These are phyloP conservation scores for Penicillium sp. DNA, from an alignment of 2,329 filamentous ascomycete species.

Conservation along the genomic window DNA sequence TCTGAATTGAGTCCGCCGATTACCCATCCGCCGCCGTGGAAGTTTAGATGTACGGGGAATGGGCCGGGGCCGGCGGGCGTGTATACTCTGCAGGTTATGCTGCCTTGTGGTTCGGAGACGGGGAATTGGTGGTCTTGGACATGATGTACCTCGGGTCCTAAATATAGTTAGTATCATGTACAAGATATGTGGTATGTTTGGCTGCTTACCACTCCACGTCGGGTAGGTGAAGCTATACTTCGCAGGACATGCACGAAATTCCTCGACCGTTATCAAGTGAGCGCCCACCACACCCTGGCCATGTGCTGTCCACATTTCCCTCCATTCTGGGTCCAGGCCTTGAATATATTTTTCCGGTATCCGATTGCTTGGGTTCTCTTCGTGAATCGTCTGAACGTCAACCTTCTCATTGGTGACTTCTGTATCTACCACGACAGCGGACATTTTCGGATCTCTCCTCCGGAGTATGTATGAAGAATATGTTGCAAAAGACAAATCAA, in stretches of 20 bases:
- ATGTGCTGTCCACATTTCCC: constrained; percentile 24
- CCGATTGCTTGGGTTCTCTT: not conserved
- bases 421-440: not conserved
- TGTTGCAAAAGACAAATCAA: not conserved
- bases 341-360: constrained; percentile 17
- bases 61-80: constrained; percentile 23
- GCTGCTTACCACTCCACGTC: constrained; percentile 19
- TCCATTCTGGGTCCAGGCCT: constrained; percentile 27
- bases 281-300: constrained; percentile 25
- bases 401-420: not conserved
- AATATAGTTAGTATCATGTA: not conserved
- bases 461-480: not conserved
- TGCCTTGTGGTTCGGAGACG: constrained; percentile 22
- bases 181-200: not conserved
- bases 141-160: constrained; percentile 18
- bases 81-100: constrained; percentile 24
- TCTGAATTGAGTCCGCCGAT: constrained; percentile 38
- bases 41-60: constrained; percentile 31
- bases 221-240: constrained; percentile 30
- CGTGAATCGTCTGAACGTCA: not conserved
- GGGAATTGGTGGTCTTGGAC: constrained; percentile 20
- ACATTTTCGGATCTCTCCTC: not conserved
- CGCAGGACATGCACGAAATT: constrained; percentile 22
- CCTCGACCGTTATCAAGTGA: constrained; percentile 25
- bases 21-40: constrained; percentile 42